phyloP scores from a whole-genome alignment of 352 stramenopile genomes.

The Pythium rishiriense region DNA sequence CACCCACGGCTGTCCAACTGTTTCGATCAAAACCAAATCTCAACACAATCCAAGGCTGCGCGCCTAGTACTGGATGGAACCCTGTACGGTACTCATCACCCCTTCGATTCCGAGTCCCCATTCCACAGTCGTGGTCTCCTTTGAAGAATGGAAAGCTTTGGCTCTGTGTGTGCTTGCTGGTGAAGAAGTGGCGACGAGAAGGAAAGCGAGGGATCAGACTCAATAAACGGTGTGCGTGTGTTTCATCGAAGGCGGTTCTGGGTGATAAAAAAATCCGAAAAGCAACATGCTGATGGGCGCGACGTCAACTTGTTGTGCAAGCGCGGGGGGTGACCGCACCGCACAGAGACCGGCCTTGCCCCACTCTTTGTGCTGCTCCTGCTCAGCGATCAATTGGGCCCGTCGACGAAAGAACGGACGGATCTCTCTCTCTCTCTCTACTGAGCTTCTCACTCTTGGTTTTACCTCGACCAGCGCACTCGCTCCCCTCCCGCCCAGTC shows the following conservation, averaged over 20 bases:
- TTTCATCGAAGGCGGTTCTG: neutral
- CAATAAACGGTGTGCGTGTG: neutral
- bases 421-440: too few relatives aligned
- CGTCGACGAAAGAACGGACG: neutral
- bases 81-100: too few relatives aligned
- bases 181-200: neutral
- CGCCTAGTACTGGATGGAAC: too few relatives aligned
- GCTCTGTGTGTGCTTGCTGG: neutral
- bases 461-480: conserved; percentile 13
- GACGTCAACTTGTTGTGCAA: neutral
- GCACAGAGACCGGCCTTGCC: neutral
- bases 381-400: neutral
- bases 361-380: neutral
- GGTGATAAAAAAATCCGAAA: neutral
- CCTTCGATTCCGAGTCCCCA: too few relatives aligned
- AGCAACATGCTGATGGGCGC: neutral
- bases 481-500: neutral
- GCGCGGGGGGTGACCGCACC: neutral
- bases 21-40: too few relatives aligned
- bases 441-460: conserved; percentile 13
- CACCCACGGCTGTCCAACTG: too few relatives aligned
- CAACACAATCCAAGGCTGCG: too few relatives aligned
- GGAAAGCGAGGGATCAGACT: conserved; percentile 1
- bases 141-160: neutral
- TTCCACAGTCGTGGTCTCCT: too few relatives aligned